Evolutionary conservation across 2,329 filamentous ascomycete species (phyloP).

Genomic region (Aspergillus sojae): DNA sequence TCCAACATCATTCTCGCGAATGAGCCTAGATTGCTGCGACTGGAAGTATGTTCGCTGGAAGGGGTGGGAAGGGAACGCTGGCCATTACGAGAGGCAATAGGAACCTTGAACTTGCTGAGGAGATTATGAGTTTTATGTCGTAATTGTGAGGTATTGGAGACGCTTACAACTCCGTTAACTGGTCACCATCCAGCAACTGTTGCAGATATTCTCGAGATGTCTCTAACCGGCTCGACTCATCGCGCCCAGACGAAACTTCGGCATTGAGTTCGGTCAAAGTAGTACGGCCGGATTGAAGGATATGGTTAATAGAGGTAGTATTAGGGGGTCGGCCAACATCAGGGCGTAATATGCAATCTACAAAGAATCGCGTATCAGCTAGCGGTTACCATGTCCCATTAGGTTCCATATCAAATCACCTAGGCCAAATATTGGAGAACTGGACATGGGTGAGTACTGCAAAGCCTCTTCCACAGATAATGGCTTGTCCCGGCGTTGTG

Average conservation of each 20-base stretch:
- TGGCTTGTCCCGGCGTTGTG: slow-evolving; percentile 35
- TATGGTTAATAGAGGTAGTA: slow-evolving; percentile 46
- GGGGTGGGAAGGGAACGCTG: slow-evolving; percentile 21
- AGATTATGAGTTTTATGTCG: slow-evolving; percentile 16
- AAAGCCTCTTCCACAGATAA: slow-evolving; percentile 51
- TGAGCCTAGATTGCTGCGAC: slow-evolving; percentile 45
- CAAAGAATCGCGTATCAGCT: slow-evolving; percentile 21
- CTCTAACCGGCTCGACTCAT: slow-evolving; percentile 65
- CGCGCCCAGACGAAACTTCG: slow-evolving; percentile 63
- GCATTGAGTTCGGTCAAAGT: slow-evolving; percentile 69
- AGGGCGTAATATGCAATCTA: slow-evolving; percentile 46
- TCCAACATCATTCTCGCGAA: slow-evolving; percentile 60
- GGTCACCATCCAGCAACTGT: slow-evolving; percentile 71
- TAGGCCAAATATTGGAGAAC: slow-evolving; percentile 49
- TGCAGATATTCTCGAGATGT: slow-evolving; percentile 74
- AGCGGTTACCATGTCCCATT: slow-evolving; percentile 18
- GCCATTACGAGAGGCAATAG: slow-evolving; percentile 28
- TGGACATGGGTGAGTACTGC: slow-evolving; percentile 55
- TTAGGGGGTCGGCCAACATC: slow-evolving; percentile 46
- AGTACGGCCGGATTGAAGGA: slow-evolving; percentile 54
- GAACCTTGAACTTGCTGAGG: slow-evolving; percentile 47
- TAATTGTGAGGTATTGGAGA: slow-evolving; percentile 9
- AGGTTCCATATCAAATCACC: slow-evolving; percentile 31
- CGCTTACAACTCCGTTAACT: slow-evolving; percentile 52
- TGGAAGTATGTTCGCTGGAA: slow-evolving; percentile 26